Base-by-base conservation (phyloP, 2,329 filamentous ascomycete species). In the Colletotrichum musicola region DNA sequence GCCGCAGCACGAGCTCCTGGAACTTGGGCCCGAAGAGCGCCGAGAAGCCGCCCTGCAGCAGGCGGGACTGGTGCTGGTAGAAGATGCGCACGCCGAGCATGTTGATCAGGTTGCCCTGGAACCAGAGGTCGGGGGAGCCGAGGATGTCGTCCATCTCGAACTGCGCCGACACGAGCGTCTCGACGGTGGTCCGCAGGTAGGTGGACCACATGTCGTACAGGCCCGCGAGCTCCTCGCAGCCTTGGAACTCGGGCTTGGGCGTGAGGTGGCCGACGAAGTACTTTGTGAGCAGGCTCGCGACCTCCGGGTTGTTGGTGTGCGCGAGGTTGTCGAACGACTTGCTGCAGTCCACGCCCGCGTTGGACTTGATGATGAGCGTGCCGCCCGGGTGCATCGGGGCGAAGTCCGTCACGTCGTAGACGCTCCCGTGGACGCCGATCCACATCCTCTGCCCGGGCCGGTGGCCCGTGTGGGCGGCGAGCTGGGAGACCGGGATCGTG, bases 261-360 rank as follows among this genome's bases (percentile, higher is more conserved):
- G 83, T 81, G 7, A 87, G 72, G 18, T 86, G 82, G 0, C 85
- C 85, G 5, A 87, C 81, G 62, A 86, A 86, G 73, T 87, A 87
- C 57, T 86, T 86, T 2, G 84, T 85, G 2, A 88, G 75, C 2
- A 87, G 77, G 72, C 84, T 86, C 12, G 80, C 78, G 0, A 87
- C 85, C 71, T 87, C 84, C 0, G 85, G 84, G 57, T 88, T 87
- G 70, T 84, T 86, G 4, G 84, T 86, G 72, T 87, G 85, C 0
- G 84, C 85, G 3, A 88, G 79, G 57, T 85, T 82, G 71, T 88
- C 85, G 53, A 88, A 88, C 0, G 84, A 84, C 70, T 81, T 79
- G 5, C 81, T 81, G 69, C 84, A 86, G 72, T 87, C 85, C 0
- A 85, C 81, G 14, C 85, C 85, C 0, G 85, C 85, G 65, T 86